These are phyloP conservation scores for Pseudozyma flocculosa DNA, from an alignment of 1,284 basidiomycete genomes.

Conservation along the genomic window DNA sequence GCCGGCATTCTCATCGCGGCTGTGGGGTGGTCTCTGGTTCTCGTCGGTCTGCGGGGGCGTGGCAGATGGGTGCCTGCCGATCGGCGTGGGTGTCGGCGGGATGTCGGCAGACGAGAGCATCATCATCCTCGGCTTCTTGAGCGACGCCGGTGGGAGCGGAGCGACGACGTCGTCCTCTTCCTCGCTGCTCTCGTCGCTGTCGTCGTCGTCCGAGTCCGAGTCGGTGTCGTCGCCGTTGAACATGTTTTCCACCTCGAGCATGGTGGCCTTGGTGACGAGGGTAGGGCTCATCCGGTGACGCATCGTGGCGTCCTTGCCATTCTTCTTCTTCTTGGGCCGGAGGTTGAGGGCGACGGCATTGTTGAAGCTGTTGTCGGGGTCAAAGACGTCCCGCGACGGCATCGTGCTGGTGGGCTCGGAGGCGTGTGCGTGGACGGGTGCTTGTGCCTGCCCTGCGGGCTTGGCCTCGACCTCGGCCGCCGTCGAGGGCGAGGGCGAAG, in stretches of 20 bases:
- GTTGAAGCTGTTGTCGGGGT: slow-evolving; percentile 35
- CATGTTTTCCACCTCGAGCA: slow-evolving; percentile 51
- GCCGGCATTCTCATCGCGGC: slow-evolving; percentile 37
- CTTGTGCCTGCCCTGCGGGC: too few relatives aligned
- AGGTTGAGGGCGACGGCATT: slow-evolving; percentile 37
- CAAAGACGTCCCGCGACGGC: slow-evolving; percentile 26
- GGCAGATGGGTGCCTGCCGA: slow-evolving; percentile 7
- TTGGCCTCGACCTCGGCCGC: too few relatives aligned
- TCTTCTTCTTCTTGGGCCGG: slow-evolving; percentile 28
- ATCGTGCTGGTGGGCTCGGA: slow-evolving; percentile 26
- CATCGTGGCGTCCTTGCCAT: slow-evolving; percentile 24
- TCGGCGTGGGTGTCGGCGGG: slow-evolving; percentile 37
- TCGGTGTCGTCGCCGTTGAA: slow-evolving; percentile 49
- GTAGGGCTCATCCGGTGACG: slow-evolving; percentile 37
- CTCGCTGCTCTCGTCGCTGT: slow-evolving; percentile 24
- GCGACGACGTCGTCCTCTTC: slow-evolving; percentile 24
- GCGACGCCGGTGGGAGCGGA: not conserved
- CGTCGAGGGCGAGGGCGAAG: too few relatives aligned
- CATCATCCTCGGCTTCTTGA: slow-evolving; percentile 17
- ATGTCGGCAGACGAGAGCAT: slow-evolving; percentile 18
- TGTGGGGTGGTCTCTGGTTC: not conserved
- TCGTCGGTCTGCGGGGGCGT: not conserved
- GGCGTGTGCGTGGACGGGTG: too few relatives aligned
- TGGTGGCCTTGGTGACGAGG: slow-evolving; percentile 48
- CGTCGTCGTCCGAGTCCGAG: slow-evolving; percentile 14